A percentile compares a stretch with the other conserved stretches of the same genome.
These are phyloP conservation scores for Apostasia shenzhenica DNA, from an alignment of 106 monocot genomes.

Conservation along the genomic window DNA sequence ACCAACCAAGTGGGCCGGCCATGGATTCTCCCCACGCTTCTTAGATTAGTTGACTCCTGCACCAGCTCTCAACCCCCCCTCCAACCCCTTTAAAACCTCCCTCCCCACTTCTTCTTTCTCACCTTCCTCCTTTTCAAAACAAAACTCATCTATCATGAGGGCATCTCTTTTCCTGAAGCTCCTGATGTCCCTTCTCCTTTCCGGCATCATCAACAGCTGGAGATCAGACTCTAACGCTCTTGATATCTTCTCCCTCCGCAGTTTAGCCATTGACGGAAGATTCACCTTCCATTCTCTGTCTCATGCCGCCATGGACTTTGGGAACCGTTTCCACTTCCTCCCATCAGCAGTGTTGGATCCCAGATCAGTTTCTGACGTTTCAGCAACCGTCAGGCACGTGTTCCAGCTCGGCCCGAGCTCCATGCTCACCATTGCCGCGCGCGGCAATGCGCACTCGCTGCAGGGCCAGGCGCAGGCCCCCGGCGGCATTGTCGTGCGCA, in stretches of 20 bases:
- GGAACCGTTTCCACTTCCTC: conserved; percentile 35
- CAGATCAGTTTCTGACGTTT: conserved; percentile 44
- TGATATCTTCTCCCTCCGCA: conserved; percentile 16
- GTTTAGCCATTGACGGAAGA: conserved; percentile 26
- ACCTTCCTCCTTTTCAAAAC: conserved; percentile 13
- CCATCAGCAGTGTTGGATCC: conserved; percentile 55
- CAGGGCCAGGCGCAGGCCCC: conserved; percentile 54
- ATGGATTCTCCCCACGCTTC: conserved; percentile 3
- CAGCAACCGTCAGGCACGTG: conserved; percentile 36
- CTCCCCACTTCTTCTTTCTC: conserved; percentile 5
- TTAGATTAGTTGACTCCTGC: conserved; percentile 12
- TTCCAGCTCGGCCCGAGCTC: conserved; percentile 36
- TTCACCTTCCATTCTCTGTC: conserved; percentile 42
- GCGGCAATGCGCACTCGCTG: conserved; percentile 61
- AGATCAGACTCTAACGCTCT: conserved; percentile 24
- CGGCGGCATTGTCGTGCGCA: conserved; percentile 42
- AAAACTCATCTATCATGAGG: neutral
- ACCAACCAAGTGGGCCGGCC: neutral
- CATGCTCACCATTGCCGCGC: conserved; percentile 38
- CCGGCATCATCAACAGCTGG: conserved; percentile 22
- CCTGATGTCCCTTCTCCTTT: conserved; percentile 25
- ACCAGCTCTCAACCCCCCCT: neutral
- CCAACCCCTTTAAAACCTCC: neutral
- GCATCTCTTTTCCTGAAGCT: conserved; percentile 18
- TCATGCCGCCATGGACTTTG: conserved; percentile 59